Evolutionary conservation across 2,329 filamentous ascomycete species (phyloP).

Genomic region (Paecilomyces fulvus): DNA sequence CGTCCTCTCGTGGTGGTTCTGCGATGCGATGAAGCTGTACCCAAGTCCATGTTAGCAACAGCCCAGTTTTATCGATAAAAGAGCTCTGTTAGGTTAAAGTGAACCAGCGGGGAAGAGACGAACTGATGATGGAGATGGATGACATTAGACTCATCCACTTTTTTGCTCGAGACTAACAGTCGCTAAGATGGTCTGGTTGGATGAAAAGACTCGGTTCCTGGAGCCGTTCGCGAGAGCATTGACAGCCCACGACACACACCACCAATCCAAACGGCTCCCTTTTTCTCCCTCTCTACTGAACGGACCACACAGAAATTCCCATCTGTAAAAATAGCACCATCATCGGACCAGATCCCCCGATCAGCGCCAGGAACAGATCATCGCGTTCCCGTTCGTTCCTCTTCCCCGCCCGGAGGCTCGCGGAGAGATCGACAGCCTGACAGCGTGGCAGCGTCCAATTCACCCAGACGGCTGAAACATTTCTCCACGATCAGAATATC

Average conservation of each 20-base stretch:
- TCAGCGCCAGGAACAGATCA: neutral
- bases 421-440: neutral
- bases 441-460: neutral
- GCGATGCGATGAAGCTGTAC: neutral
- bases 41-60: neutral
- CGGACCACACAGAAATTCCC: neutral
- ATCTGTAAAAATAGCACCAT: neutral
- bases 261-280: neutral
- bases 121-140: neutral
- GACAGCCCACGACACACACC: neutral
- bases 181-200: neutral
- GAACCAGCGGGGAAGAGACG: neutral
- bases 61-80: neutral
- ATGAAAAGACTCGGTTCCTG: neutral
- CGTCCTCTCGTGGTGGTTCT: neutral
- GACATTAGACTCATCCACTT: neutral
- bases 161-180: neutral
- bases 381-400: neutral
- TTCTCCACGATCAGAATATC: neutral
- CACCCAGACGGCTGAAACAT: neutral
- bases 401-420: neutral
- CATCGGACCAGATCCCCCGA: neutral
- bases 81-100: neutral
- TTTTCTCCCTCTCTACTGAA: neutral
- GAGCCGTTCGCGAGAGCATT: neutral